Evolutionary conservation across 768 basidiomycete species (phyloP).

Genomic region (Lenzites betulinus): DNA sequence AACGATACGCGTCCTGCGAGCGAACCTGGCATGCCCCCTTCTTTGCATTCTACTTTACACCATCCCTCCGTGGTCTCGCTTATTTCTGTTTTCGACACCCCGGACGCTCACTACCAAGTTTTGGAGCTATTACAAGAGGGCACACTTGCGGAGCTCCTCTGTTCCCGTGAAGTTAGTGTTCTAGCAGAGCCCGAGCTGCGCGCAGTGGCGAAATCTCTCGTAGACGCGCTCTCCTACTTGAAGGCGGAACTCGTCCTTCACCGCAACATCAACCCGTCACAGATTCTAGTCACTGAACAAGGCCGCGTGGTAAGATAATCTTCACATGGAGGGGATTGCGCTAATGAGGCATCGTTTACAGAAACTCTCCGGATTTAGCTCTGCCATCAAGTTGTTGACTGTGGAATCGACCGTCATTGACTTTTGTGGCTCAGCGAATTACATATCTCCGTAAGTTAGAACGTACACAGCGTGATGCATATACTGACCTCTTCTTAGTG

Average conservation of each 20-base stretch:
- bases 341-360: constrained; percentile 19
- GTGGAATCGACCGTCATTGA: constrained; percentile 23
- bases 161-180: constrained; percentile 21
- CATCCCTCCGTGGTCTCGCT: constrained; percentile 54
- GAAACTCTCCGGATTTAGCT: constrained; percentile 49
- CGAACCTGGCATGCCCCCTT: constrained; percentile 17
- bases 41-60: constrained; percentile 44
- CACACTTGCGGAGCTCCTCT: constrained; percentile 37
- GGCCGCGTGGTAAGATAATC: constrained; percentile 40
- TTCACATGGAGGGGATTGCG: neutral
- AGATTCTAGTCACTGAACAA: constrained; percentile 43
- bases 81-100: constrained; percentile 41
- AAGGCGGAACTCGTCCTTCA: constrained; percentile 46
- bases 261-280: constrained; percentile 42
- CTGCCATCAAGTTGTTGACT: constrained; percentile 35
- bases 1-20: neutral
- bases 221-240: constrained; percentile 47
- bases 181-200: constrained; percentile 41
- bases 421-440: constrained; percentile 31
- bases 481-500: constrained; percentile 33
- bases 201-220: constrained; percentile 40
- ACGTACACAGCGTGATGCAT: neutral
- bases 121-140: constrained; percentile 50
- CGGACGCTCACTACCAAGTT: constrained; percentile 39
- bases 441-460: constrained; percentile 44